These are phyloP conservation scores for Chrysosporium keratinophilum DNA, from an alignment of 2,329 filamentous ascomycete species.

Conservation along the genomic window DNA sequence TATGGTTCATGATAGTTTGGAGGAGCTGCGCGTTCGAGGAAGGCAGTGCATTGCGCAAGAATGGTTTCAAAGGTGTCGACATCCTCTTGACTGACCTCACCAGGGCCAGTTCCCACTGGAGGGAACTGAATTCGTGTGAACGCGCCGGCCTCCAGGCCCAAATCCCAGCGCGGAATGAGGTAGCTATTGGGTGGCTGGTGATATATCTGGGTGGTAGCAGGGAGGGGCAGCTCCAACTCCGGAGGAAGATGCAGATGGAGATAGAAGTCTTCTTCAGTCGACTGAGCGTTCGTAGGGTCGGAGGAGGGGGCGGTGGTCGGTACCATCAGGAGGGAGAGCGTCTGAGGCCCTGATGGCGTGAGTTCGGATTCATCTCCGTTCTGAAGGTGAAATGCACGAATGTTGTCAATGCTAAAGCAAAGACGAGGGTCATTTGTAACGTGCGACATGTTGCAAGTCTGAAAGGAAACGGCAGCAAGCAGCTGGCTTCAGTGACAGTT, in stretches of 20 bases:
- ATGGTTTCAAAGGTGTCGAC: conserved; percentile 96
- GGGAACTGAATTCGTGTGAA: conserved; percentile 94
- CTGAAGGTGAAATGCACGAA: conserved; percentile 82
- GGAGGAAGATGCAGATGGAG: conserved; percentile 89
- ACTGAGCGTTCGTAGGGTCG: conserved; percentile 46
- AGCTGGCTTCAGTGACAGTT: not conserved
- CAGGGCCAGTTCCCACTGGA: conserved; percentile 52
- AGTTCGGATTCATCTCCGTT: conserved; percentile 75
- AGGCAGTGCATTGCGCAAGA: conserved; percentile 92
- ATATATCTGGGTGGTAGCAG: conserved; percentile 94
- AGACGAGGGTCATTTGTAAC: conserved; percentile 29
- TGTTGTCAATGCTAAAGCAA: conserved; percentile 55
- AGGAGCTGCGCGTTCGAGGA: conserved; percentile 71
- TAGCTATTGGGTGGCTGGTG: conserved; percentile 89
- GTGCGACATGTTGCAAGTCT: conserved; percentile 11
- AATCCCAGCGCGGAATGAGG: conserved; percentile 87
- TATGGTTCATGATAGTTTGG: conserved; percentile 47
- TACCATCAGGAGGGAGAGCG: conserved; percentile 88
- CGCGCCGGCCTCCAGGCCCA: conserved; percentile 75
- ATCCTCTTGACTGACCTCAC: conserved; percentile 70
- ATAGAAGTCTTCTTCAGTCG: conserved; percentile 83
- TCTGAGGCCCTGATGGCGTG: conserved; percentile 78
- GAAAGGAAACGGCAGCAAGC: not conserved
- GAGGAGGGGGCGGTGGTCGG: conserved; percentile 68
- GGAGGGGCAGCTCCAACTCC: conserved; percentile 84